Evolutionary conservation across 2,329 filamentous ascomycete species (phyloP).

Genomic region (Phaeosphaeria sp.): DNA sequence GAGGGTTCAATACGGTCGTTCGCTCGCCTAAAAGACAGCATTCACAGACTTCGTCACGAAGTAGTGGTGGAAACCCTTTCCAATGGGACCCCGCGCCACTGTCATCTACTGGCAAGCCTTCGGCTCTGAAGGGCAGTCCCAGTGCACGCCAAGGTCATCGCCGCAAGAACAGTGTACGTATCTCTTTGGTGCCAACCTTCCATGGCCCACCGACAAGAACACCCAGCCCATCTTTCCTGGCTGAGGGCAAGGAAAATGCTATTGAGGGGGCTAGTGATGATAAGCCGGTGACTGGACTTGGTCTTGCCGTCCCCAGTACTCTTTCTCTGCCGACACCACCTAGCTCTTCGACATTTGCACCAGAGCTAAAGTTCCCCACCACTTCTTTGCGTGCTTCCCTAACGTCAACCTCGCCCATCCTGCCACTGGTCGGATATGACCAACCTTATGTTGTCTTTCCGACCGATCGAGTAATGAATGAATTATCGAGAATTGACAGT

Average conservation of each 20-base stretch:
- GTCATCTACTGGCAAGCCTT: conserved; percentile 46
- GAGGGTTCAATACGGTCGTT: conserved; percentile 42
- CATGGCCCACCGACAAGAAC: conserved; percentile 47
- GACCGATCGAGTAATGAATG: conserved; percentile 12
- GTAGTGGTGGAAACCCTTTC: conserved; percentile 55
- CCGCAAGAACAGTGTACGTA: conserved; percentile 54
- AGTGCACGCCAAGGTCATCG: conserved; percentile 52
- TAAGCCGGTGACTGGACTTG: conserved; percentile 11
- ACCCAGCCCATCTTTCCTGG: conserved; percentile 43
- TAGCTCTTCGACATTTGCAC: conserved; percentile 40
- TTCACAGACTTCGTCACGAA: conserved; percentile 50
- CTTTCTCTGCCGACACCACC: conserved; percentile 33
- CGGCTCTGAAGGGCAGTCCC: conserved; percentile 54
- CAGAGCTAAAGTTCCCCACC: conserved; percentile 43
- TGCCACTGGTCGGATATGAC: conserved; percentile 46
- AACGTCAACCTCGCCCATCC: conserved; percentile 49
- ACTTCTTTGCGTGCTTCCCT: conserved; percentile 47
- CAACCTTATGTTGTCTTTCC: conserved; percentile 28
- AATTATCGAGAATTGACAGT: conserved; percentile 14
- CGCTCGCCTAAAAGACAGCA: conserved; percentile 44
- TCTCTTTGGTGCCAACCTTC: conserved; percentile 52
- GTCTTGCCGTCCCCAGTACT: conserved; percentile 19
- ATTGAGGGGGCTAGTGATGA: conserved; percentile 18
- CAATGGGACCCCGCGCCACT: conserved; percentile 51
- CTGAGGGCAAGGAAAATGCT: conserved; percentile 49